phyloP scores from a whole-genome alignment of 108 stramenopile genomes.

The Epithemia pelagica region DNA sequence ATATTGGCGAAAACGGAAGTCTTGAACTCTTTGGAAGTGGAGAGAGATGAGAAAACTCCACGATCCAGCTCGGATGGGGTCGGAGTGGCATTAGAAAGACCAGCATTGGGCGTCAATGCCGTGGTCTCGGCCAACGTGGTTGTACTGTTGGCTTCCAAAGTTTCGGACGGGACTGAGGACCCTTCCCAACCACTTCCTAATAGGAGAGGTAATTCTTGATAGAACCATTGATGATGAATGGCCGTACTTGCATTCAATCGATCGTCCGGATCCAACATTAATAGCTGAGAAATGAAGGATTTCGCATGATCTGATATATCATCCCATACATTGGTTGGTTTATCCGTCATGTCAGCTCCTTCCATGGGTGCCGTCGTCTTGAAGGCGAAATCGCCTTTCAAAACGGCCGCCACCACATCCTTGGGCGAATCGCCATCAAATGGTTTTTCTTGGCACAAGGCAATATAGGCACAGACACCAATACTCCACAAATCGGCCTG shows the following conservation, averaged over 20 bases:
- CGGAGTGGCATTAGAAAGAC: not conserved
- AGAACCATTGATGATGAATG: conserved; percentile 43
- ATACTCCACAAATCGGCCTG: conserved; percentile 78
- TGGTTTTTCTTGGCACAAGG: conserved; percentile 50
- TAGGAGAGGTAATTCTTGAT: not conserved
- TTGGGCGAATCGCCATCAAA: conserved; percentile 46
- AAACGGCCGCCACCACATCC: conserved; percentile 47
- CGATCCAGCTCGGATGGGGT: not conserved
- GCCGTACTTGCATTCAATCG: conserved; percentile 43
- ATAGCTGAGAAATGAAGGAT: conserved; percentile 45
- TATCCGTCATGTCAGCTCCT: not conserved
- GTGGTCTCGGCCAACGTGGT: not conserved
- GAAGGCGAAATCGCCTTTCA: conserved; percentile 54
- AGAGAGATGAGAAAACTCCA: not conserved
- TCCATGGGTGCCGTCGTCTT: conserved; percentile 14
- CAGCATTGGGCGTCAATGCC: not conserved
- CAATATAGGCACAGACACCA: conserved; percentile 64
- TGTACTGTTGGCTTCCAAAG: not conserved
- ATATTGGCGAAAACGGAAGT: not conserved
- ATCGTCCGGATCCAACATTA: conserved; percentile 54
- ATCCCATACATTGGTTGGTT: conserved; percentile 30
- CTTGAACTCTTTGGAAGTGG: not conserved
- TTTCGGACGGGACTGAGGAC: too few species aligned
- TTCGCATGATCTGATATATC: conserved; percentile 45
- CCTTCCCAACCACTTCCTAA: not conserved